A percentile compares a stretch with the other conserved stretches of the same genome.
Conservation (phyloP, 106 monocot genomes). For the Platanthera zijinensis region DNA sequence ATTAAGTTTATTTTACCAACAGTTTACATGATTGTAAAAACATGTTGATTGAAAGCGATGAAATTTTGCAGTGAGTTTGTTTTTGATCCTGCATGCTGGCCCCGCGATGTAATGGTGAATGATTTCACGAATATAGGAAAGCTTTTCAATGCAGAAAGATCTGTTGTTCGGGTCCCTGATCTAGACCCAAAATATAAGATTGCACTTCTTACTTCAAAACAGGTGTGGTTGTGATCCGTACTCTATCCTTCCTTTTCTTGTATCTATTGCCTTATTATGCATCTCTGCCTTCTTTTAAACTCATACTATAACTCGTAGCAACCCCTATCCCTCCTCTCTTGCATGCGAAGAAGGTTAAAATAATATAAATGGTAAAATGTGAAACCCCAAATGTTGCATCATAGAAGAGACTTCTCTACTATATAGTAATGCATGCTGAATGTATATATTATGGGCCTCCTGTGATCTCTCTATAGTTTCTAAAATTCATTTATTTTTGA, state of each 20-base stretch:
- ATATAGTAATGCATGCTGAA: not conserved
- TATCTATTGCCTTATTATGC: not conserved
- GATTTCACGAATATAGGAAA: constrained; percentile 61
- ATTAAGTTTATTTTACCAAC: constrained; percentile 2
- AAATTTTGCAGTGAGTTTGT: constrained; percentile 77
- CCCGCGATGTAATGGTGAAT: constrained; percentile 41
- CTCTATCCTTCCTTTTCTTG: not conserved
- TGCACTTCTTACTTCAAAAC: constrained; percentile 87
- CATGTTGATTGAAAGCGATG: constrained; percentile 9
- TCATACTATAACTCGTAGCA: not conserved
- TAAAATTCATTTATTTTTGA: not conserved
- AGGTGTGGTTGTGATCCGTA: constrained; percentile 37
- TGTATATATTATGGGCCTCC: not conserved
- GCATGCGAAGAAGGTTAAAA: too few species aligned
- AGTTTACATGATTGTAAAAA: not conserved
- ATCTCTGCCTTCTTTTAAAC: not conserved
- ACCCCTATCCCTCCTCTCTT: too few species aligned
- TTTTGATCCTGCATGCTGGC: constrained; percentile 73
- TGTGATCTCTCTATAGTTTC: not conserved
- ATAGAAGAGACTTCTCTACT: not conserved
- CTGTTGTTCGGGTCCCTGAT: constrained; percentile 73
- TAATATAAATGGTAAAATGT: too few species aligned
- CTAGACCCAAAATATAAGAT: constrained; percentile 85
- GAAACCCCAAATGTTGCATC: too few species aligned
- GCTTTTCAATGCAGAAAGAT: constrained; percentile 73